Conservation (phyloP, 495 filamentous ascomycete genomes). For the Penicillium cinerascens region DNA sequence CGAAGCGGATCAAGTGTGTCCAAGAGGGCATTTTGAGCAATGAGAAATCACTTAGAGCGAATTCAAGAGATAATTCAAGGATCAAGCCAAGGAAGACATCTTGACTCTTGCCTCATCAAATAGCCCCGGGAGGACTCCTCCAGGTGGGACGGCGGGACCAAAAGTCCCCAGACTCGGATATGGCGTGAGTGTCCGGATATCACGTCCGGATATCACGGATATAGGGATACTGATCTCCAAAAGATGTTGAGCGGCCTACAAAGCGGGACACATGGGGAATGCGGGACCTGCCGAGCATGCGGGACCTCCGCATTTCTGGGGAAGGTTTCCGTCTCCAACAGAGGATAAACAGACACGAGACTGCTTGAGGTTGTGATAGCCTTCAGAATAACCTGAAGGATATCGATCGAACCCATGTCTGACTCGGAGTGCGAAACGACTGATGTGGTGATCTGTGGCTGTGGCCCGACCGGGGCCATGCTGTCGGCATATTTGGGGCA, state of each 20-base stretch:
- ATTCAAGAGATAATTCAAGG: too few species aligned
- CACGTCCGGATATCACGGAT: too few species aligned
- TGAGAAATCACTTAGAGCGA: neutral
- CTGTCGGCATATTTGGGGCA: conserved; percentile 31
- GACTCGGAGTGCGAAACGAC: conserved; percentile 22
- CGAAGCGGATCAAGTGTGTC: conserved; percentile 46
- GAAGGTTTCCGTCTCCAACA: neutral
- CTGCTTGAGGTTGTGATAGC: too few species aligned
- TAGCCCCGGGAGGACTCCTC: too few species aligned
- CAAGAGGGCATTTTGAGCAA: conserved; percentile 26
- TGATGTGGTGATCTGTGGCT: conserved; percentile 38
- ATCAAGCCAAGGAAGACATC: neutral
- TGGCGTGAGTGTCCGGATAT: neutral
- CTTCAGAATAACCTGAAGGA: too few species aligned
- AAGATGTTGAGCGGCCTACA: too few species aligned
- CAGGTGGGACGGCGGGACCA: neutral
- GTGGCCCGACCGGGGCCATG: conserved; percentile 34
- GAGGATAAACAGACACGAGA: neutral
- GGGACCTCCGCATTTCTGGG: neutral
- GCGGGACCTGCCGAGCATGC: too few species aligned
- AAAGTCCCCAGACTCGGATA: neutral
- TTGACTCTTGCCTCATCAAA: neutral
- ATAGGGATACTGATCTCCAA: too few species aligned
- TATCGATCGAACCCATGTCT: neutral
- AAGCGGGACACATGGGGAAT: too few species aligned